These are phyloP conservation scores for Saccharomycopsis babjevae DNA, from an alignment of 805 yeast species.

Conservation along the genomic window DNA sequence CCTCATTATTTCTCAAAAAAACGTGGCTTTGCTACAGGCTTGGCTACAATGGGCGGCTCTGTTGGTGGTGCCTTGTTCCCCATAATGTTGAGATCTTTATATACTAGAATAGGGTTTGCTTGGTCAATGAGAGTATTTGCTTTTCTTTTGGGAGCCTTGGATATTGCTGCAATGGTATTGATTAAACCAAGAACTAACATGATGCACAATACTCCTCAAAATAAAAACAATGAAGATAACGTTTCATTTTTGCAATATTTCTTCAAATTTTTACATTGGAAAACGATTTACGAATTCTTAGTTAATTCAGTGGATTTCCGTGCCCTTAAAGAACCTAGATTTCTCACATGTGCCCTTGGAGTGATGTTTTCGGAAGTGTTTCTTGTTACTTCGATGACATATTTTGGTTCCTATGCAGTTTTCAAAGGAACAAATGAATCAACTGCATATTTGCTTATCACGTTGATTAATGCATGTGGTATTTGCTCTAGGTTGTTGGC, in stretches of 20 bases:
- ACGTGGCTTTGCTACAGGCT: slow-evolving; percentile 36
- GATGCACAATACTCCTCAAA: slow-evolving; percentile 14
- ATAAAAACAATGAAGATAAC: slow-evolving; percentile 9
- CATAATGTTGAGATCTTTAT: slow-evolving; percentile 33
- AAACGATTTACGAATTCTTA: background rate
- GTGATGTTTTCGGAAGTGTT: slow-evolving; percentile 39
- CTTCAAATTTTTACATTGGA: background rate
- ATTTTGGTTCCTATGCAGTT: slow-evolving; percentile 40
- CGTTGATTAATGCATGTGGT: slow-evolving; percentile 30
- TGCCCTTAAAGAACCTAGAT: slow-evolving; percentile 36
- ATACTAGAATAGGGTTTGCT: slow-evolving; percentile 35
- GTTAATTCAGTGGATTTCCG: slow-evolving; percentile 2
- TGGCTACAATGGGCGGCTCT: slow-evolving; percentile 41
- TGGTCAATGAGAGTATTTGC: slow-evolving; percentile 46
- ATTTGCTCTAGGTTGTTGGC: slow-evolving; percentile 28
- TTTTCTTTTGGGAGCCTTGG: slow-evolving; percentile 24
- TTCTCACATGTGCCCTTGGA: slow-evolving; percentile 32
- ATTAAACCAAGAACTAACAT: slow-evolving; percentile 26
- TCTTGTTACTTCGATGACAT: slow-evolving; percentile 36
- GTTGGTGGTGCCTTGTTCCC: slow-evolving; percentile 43
- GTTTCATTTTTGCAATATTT: background rate
- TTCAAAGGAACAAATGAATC: slow-evolving; percentile 33
- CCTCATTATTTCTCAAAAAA: slow-evolving; percentile 35
- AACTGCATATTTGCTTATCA: slow-evolving; percentile 33
- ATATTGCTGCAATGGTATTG: slow-evolving; percentile 21